A percentile compares a stretch with the other conserved stretches of the same genome.
phyloP scores from a whole-genome alignment of 1,139 yeast genomes.

The Tardiomyces digboiensis region DNA sequence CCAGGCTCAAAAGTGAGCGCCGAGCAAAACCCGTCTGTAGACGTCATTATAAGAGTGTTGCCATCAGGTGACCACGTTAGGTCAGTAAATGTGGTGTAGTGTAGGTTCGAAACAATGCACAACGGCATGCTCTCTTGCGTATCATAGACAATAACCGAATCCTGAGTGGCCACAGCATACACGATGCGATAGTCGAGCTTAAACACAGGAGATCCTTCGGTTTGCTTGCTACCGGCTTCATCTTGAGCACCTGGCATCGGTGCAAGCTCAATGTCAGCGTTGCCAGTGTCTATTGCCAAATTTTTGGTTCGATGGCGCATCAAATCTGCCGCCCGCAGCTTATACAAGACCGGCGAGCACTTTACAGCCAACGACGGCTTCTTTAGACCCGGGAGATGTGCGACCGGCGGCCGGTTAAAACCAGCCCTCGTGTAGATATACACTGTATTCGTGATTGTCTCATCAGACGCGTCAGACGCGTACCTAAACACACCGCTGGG shows the following conservation, averaged over 20 bases:
- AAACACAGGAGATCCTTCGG: constrained; percentile 29
- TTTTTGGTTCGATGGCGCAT: background rate
- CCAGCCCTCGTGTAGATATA: constrained; percentile 68
- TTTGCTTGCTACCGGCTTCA: background rate
- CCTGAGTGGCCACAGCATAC: constrained; percentile 92
- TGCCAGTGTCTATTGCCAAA: constrained; percentile 1
- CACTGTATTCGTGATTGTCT: constrained; percentile 53
- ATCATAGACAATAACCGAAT: constrained; percentile 74
- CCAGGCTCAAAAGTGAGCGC: constrained; percentile 42
- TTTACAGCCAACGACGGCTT: constrained; percentile 80
- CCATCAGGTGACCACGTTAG: constrained; percentile 81
- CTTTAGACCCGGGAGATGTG: constrained; percentile 66
- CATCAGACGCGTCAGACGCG: constrained; percentile 12
- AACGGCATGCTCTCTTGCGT: constrained; percentile 62
- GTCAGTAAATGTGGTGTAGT: constrained; percentile 84
- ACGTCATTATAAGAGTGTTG: constrained; percentile 56
- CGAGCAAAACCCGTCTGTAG: constrained; percentile 93
- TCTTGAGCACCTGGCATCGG: constrained; percentile 3
- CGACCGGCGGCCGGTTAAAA: constrained; percentile 57
- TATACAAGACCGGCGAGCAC: constrained; percentile 61
- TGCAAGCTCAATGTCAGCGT: constrained; percentile 1
- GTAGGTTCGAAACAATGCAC: constrained; percentile 69
- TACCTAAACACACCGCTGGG: constrained; percentile 53
- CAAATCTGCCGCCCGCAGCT: background rate
- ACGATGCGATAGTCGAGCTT: constrained; percentile 66